Conservation (phyloP, 345 rosid species). For the Rhodamnia argentea region DNA sequence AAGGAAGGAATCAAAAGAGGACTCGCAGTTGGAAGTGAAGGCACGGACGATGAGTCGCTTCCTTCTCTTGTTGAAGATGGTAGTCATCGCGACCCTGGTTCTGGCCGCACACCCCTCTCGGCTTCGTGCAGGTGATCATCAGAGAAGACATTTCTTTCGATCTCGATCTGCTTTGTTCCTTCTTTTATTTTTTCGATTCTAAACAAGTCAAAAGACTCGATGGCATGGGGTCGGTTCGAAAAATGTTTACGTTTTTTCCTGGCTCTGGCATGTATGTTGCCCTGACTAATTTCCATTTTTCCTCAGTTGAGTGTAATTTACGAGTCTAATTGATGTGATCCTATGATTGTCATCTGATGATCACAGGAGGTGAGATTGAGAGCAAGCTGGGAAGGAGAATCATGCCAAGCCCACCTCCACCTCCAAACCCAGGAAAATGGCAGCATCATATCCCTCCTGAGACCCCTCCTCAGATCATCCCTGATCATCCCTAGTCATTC, state of each 20-base stretch:
- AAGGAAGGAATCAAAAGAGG: not conserved
- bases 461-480: not conserved
- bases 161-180: not conserved
- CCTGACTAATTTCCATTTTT: not conserved
- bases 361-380: not conserved
- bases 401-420: conserved; percentile 11
- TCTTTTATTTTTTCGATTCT: not conserved
- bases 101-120: not conserved
- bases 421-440: not conserved
- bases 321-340: not conserved
- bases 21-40: not conserved
- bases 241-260: not conserved
- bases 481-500: not conserved
- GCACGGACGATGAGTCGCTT: not conserved
- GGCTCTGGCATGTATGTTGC: not conserved
- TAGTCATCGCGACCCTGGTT: not conserved
- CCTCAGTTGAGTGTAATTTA: not conserved
- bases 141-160: not conserved
- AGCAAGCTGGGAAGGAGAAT: not conserved
- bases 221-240: not conserved
- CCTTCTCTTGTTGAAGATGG: not conserved
- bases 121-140: not conserved
- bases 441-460: not conserved
- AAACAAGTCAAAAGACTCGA: not conserved
- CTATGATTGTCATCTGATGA: not conserved